phyloP scores from a whole-genome alignment of 139 green algal species.

The Trebouxia sp. region DNA sequence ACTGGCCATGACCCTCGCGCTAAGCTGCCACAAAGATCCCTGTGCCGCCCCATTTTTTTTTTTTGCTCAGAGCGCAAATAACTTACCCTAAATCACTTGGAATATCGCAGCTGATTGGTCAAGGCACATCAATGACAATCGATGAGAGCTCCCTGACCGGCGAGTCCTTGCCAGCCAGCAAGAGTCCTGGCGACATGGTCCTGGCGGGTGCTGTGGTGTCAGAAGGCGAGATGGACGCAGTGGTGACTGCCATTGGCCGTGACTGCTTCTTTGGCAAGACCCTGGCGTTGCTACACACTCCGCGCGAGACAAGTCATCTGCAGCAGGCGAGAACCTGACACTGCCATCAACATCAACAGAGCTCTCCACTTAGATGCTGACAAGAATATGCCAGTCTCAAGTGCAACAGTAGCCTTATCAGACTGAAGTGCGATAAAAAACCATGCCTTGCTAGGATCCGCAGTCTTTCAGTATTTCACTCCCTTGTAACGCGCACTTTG shows the following conservation, averaged over 20 bases:
- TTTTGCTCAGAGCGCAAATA: too few species aligned
- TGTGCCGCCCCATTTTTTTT: too few species aligned
- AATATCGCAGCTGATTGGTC: slow-evolving; percentile 40
- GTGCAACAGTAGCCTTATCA: too few species aligned
- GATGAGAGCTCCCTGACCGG: slow-evolving; percentile 47
- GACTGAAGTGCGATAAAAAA: too few species aligned
- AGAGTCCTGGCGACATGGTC: slow-evolving; percentile 35
- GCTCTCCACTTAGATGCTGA: too few species aligned
- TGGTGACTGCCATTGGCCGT: slow-evolving; percentile 38
- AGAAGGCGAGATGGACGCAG: slow-evolving; percentile 50
- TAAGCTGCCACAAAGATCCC: too few species aligned
- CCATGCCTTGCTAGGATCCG: too few species aligned
- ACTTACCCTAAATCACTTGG: too few species aligned
- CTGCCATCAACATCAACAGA: not conserved
- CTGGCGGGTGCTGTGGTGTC: slow-evolving; percentile 52
- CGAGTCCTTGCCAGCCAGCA: slow-evolving; percentile 42
- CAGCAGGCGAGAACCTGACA: slow-evolving; percentile 40
- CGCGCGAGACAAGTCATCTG: slow-evolving; percentile 49
- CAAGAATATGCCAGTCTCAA: too few species aligned
- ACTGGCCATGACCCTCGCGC: too few species aligned
- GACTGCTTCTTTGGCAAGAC: slow-evolving; percentile 64
- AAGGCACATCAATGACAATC: slow-evolving; percentile 39
- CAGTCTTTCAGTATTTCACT: too few species aligned
- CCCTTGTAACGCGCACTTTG: too few species aligned
- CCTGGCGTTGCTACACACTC: slow-evolving; percentile 37